A percentile compares a stretch with the other conserved stretches of the same genome.
Evolutionary conservation across 2,329 filamentous ascomycete genomes (phyloP).

Genomic region (Sporothrix globosa): DNA sequence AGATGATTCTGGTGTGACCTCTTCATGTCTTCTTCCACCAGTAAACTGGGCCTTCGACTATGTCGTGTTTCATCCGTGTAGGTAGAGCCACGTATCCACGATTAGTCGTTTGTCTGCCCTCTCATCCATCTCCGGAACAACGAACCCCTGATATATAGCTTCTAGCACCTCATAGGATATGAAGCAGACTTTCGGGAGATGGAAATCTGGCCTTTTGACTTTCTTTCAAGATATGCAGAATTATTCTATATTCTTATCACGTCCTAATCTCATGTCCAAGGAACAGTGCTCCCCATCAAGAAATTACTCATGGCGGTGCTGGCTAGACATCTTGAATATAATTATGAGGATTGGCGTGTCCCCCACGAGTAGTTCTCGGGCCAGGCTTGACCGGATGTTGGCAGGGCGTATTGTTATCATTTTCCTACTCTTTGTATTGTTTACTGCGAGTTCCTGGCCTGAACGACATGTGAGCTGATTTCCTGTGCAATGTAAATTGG

Average conservation of each 20-base stretch:
- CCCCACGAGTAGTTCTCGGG: background rate
- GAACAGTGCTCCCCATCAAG: background rate
- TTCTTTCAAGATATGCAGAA: background rate
- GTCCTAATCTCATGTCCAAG: background rate
- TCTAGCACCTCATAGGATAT: background rate
- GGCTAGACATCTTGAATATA: background rate
- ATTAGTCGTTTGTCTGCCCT: background rate
- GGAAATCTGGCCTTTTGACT: background rate
- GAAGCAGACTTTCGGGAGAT: background rate
- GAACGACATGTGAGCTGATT: background rate
- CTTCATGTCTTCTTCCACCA: too few relatives aligned
- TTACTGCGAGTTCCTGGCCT: background rate
- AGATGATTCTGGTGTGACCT: too few relatives aligned
- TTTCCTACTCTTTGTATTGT: background rate
- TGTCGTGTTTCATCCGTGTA: background rate
- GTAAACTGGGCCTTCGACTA: background rate
- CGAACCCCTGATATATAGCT: background rate
- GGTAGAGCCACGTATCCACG: background rate
- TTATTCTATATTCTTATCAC: background rate
- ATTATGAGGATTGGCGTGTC: constrained; percentile 6
- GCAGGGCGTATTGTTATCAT: background rate
- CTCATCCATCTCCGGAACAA: background rate
- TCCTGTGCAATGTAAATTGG: background rate
- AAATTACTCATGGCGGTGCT: constrained; percentile 1
- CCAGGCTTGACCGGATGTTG: background rate